Base-by-base conservation (phyloP, 108 stramenopile genomes). In the Fragilariopsis cylindrus region DNA sequence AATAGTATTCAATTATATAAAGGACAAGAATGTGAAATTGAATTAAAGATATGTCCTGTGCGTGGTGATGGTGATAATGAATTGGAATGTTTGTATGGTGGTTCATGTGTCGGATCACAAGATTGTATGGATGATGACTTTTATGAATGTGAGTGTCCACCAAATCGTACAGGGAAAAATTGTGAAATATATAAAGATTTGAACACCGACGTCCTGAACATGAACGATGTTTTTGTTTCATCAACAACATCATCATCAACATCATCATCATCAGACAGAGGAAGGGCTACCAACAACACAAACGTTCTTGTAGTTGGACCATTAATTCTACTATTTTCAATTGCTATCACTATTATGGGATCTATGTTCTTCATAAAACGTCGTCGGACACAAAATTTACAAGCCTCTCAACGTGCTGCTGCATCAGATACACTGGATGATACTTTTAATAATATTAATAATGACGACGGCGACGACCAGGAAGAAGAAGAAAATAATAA, bases 11-110 rank as follows among this genome's bases (percentile, higher is more conserved):
- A 21, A 7, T 5, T 5, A 3, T 60, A 21, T 40, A 60, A 16
- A 30, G 58, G 58, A 39, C 30, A 21, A 30, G 58, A 60, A 60
- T 60, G 58, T 40, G 58, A 60, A 40, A 60, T 60, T 30, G 19
- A 21, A 5, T 7, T 60, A 11, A 4, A 1, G 21, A 60, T 41
- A 1, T 60, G 58, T 9, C 58, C 58, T 40, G 30, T 1, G 1
- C 30, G 30, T 30, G 30, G 30, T 30, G 21, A 21, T 21, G 55
- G 55, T 56, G 11, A 5, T 4, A 6, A 60, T 39, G 21, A 9
- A 4, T 1, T 60, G 58, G 18, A 60, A 30, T 60, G 58, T 9
- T 21, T 60, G 0, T 30, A 60, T 40, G 21, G 58, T 4, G 58
- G 58, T 41, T 41, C 21, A 3, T 60, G 58, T 60, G 58, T 60